Evolutionary conservation across 768 basidiomycete genomes (phyloP), one percentile per base, ranked within the genome.

Genomic region (Termitomyces sp.): DNA sequence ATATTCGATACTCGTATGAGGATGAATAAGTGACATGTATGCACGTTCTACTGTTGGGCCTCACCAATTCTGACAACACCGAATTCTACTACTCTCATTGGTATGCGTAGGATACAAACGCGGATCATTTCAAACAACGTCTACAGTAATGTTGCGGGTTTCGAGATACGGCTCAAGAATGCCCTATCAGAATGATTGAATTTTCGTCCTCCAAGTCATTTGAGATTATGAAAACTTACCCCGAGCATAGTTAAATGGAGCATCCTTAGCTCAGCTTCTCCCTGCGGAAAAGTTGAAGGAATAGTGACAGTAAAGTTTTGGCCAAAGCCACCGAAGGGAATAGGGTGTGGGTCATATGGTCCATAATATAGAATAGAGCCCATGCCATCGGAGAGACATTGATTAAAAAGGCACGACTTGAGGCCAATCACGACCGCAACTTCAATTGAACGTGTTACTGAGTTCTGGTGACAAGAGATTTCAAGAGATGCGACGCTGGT

Each of bases 361-460:
- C 81, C 82, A 42, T 74, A 75, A 65, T 79, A 81, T 36, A 83
- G 66, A 12, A 82, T 72, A 15, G 56, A 61, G n/a, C 80, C 81
- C 64, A 81, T 59, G 22, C 66, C 54, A 5, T 68, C 67, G 5
- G 67, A 37, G 12, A 54, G 46, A 58, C 73, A 69, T 41, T 63
- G 54, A 34, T 46, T 58, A 16, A 61, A 47, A 9, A 60, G 56
- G 51, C 73, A 82, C 29, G 75, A 73, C 44, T 70, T 68, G 36
- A 82, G 29, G 10, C 71, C 78, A 54, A 83, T 74, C 31, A 76
- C 76, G 49, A 82, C 66, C n/a, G 75, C 77, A 3, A 82, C 73
- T 57, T 82, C 79, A 34, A 66, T 68, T 10, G 75, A 75, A 12
- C 70, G 69, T 4, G 75, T 68, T 22, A 77, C 61, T 8, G 69